Evolutionary conservation across 768 basidiomycete species (phyloP).

Genomic region (Candolleomyces efflorescens): DNA sequence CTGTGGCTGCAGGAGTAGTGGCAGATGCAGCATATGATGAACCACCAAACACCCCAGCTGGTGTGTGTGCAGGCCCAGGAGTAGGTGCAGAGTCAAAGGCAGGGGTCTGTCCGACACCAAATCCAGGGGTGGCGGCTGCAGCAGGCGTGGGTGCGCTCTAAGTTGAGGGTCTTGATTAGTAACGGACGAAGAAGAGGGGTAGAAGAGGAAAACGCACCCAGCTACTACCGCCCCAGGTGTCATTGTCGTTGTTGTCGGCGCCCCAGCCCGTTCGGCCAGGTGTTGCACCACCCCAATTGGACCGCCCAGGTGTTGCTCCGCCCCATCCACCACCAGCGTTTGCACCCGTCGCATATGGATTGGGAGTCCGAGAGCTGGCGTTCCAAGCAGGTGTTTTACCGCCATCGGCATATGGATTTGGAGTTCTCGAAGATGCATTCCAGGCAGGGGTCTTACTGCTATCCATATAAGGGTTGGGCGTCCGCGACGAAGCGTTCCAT

Average conservation of each 20-base stretch:
- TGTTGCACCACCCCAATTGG: slow-evolving; percentile 44
- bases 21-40: not conserved
- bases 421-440: slow-evolving; percentile 62
- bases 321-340: slow-evolving; percentile 18
- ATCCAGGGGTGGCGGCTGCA: slow-evolving; percentile 40
- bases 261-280: slow-evolving; percentile 33
- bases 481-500: slow-evolving; percentile 54
- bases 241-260: slow-evolving; percentile 23
- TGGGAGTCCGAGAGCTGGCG: slow-evolving; percentile 61
- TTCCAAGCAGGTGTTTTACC: slow-evolving; percentile 70
- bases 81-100: slow-evolving; percentile 30
- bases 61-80: slow-evolving; percentile 29
- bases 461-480: slow-evolving; percentile 66
- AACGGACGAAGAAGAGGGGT: slow-evolving; percentile 1
- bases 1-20: slow-evolving; percentile 2
- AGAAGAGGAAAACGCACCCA: slow-evolving; percentile 15
- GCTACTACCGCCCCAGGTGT: slow-evolving; percentile 4
- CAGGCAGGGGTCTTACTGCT: slow-evolving; percentile 62
- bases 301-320: slow-evolving; percentile 17
- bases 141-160: slow-evolving; percentile 53
- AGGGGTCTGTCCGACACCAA: slow-evolving; percentile 30
- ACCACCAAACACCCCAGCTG: slow-evolving; percentile 1
- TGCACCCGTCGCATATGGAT: slow-evolving; percentile 58
- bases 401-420: slow-evolving; percentile 64
- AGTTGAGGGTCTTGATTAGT: not conserved